Evolutionary conservation across 805 yeast genomes (phyloP).

Genomic region (Debaryomyces hansenii): DNA sequence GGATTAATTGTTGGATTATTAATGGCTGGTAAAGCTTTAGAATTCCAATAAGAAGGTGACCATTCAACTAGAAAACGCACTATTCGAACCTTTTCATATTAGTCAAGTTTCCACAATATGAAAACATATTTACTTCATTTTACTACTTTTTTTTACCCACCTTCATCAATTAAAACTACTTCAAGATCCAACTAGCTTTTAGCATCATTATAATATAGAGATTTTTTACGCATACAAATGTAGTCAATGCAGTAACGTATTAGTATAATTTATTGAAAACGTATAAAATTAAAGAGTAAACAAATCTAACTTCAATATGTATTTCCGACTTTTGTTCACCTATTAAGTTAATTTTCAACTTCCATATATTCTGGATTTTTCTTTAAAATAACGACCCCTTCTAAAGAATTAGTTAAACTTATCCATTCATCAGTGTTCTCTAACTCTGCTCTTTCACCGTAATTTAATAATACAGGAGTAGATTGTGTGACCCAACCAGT

Average conservation of each 20-base stretch:
- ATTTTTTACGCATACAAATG: background rate
- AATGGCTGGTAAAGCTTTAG: conserved; percentile 95
- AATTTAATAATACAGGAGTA: conserved; percentile 90
- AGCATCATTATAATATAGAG: background rate
- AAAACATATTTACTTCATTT: too few species aligned
- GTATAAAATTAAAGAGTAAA: background rate
- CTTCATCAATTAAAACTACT: too few species aligned
- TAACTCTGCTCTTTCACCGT: conserved; percentile 95
- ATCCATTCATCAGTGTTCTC: conserved; percentile 88
- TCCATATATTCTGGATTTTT: conserved; percentile 86
- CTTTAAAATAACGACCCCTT: conserved; percentile 89
- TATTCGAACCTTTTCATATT: too few species aligned
- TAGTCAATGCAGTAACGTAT: background rate
- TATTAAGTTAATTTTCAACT: conserved; percentile 38
- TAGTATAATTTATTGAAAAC: background rate
- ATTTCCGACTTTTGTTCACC: background rate
- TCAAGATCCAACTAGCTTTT: background rate
- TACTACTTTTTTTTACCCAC: too few species aligned
- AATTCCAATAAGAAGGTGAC: conserved; percentile 55
- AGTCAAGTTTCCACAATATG: too few species aligned
- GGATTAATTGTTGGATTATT: conserved; percentile 97
- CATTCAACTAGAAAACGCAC: too few species aligned
- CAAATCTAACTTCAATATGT: background rate
- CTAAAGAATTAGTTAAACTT: conserved; percentile 76
- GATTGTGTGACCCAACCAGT: conserved; percentile 99